Evolutionary conservation across 2,329 filamentous ascomycete species (phyloP), one percentile per base, ranked within the genome.

Genomic region (Exserohilum turcica): DNA sequence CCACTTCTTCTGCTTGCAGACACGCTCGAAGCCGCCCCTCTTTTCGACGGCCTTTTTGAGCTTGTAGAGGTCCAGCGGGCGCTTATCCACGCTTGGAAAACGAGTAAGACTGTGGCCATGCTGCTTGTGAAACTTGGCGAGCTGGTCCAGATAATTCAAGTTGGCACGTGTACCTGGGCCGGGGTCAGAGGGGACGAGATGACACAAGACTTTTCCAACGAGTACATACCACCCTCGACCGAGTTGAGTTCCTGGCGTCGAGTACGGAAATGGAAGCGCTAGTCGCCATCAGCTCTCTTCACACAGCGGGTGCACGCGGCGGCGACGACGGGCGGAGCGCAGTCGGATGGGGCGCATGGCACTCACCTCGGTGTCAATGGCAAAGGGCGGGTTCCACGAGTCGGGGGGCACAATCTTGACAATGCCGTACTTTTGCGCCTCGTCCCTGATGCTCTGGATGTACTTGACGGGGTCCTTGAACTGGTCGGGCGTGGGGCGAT

Each of bases 1-100:
- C 94, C 94, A 99, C 78, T 97, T 97, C 78, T 99, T 99, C 50
- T 88, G 83, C 76, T 96, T 97, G 82, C 94, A 99, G 38, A 99
- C 94, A 70, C 90, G 90, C 49, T 97, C 92, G 66, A 99, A 99
- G 3, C 94, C 94, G 40, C 94, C 94, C 57, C 94, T 86, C 27
- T 91, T 88, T 72, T 97, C 94, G 31, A 99, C 94, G 0, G 93
- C 93, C 72, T 97, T 97, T 75, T 97, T 97, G 54, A 99, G 80
- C 66, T 93, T 91, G 77, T 96, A 99, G 13, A 99, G 81, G 70
- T 99, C 94, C 44, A 99, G 83, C 0, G 94, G 94, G 53, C 96
- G 92, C 78, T 99, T 99, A 77, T 99, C 94, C 54, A 99, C 94
- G 70, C 92, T 97, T 0, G 94, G 94, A 60, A 97, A 89, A 43